Base-by-base conservation (phyloP, 2,329 filamentous ascomycete species). In the Metarhizium anisopliae region DNA sequence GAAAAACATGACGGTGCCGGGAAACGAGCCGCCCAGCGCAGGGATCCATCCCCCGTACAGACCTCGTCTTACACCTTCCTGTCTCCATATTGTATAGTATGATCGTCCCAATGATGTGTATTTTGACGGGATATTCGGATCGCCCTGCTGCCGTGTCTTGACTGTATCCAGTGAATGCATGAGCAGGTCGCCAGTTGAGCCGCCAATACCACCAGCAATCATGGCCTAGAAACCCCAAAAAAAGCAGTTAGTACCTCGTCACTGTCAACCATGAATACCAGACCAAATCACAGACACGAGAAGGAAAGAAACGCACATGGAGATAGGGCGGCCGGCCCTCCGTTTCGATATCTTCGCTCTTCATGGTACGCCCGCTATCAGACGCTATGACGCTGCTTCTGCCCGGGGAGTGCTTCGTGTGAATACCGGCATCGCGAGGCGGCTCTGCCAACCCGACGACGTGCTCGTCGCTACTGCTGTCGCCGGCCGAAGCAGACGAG, bases 121-220 rank as follows among this genome's bases (percentile, higher is more conserved):
- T 73, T 89, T 95, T 1, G 94, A 88, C 25, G 94, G 94, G 58
- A 96, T 82, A 68, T 94, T 87, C 49, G 93, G 92, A 67, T 97
- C 94, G 66, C 93, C 94, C 73, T 99, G 94, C 71, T 99, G 95
- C 63, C 94, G 84, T 50, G 94, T 99, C 75, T 99, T 99, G 65
- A 99, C 94, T 1, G 94, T 99, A 72, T 99, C 94, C 67, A 99
- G 82, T 50, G 93, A 97, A 75, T 99, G 94, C 94, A 99, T 99
- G 62, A 99, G 77, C 81, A 99, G 88, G 72, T 99, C 94, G 57
- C 95, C 94, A 55, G 88, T 95, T 16, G 89, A 92, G 54, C 94
- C 94, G 67, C 95, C 94, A 54, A 95, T 77, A 58, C 93, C 94
- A 67, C 94, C 94, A 38, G 94, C 94, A 66, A 99, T 79, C 92